Evolutionary conservation across 805 yeast species (phyloP).

Genomic region (Candida incommunis): DNA sequence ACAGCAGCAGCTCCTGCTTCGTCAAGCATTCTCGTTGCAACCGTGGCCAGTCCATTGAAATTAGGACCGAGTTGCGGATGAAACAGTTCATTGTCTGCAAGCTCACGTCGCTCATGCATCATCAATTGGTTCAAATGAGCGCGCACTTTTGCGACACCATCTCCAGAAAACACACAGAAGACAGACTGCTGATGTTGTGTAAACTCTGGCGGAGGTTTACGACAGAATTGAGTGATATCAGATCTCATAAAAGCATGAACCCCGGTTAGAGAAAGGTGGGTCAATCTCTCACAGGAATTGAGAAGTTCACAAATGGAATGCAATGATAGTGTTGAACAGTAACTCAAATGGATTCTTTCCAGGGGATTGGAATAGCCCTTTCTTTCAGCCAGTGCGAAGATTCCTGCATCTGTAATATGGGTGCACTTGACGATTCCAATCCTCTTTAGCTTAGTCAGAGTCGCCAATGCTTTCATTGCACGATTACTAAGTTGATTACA

Average conservation of each 20-base stretch:
- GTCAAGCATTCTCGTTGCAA: not conserved
- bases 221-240: constrained; percentile 75
- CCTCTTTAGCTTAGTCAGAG: constrained; percentile 67
- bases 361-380: constrained; percentile 64
- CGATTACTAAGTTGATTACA: constrained; percentile 79
- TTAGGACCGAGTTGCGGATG: constrained; percentile 1
- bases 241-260: constrained; percentile 76
- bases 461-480: constrained; percentile 62
- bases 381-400: constrained; percentile 45
- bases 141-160: constrained; percentile 68
- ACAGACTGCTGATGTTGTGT: constrained; percentile 70
- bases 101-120: not conserved
- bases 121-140: constrained; percentile 36
- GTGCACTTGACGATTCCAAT: constrained; percentile 89
- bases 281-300: constrained; percentile 68
- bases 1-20: not conserved
- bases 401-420: constrained; percentile 74
- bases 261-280: constrained; percentile 87
- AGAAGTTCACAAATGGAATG: constrained; percentile 65
- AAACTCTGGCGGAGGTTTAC: constrained; percentile 87
- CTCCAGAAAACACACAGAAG: constrained; percentile 89
- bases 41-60: not conserved
- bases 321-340: constrained; percentile 68
- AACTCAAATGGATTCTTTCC: constrained; percentile 86
- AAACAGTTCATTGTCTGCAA: constrained; percentile 12